Base-by-base conservation (phyloP, 495 filamentous ascomycete genomes). In the Entonaema liquescens region DNA sequence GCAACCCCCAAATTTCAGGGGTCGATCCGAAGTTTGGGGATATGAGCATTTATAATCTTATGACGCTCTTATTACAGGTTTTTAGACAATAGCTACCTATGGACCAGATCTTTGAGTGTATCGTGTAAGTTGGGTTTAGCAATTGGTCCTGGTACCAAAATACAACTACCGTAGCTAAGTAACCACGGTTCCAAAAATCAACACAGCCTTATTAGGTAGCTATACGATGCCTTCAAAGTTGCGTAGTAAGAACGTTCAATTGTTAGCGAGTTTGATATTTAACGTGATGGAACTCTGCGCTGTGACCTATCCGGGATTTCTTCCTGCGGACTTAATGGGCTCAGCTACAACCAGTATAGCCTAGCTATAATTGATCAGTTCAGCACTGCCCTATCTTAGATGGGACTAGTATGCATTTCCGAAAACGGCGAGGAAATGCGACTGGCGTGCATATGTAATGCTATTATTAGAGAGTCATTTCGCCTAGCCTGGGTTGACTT, bases 231-330 rank as follows among this genome's bases (percentile, higher is more conserved):
- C 8, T 47, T 21, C 19, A 19, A 12, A 25, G 50, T 28, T 55
- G 26, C 15, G 28, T 29, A 31, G 26, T 55, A 29, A 31, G 52
- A 35, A 21, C 12, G 26, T 33, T 4, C n/a, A 33, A 21, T 33
- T 31, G 52, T 11, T 17, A 55, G 52, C 52, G 28, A 44, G 61
- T 56, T 64, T 64, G 35, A 42, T 13, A 8, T 64, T 44, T 38
- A 15, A 21, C 15, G 50, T 49, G 40, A 31, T 64, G 61, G 25
- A 44, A 64, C 61, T 23, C 49, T 55, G 23, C 50, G 35, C 42
- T 56, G 50, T 23, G 35, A 55, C 61, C 50, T 17, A 62, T 38
- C 59, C 19, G 7, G 12, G 26, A 21, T 62, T 23, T 44, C 59
- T 64, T 64, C 54, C 35, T 64, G 44, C 49, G n/a, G 25, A 17